These are phyloP conservation scores for Fusarium irregulare DNA, from an alignment of 2,329 filamentous ascomycete genomes.

Conservation along the genomic window DNA sequence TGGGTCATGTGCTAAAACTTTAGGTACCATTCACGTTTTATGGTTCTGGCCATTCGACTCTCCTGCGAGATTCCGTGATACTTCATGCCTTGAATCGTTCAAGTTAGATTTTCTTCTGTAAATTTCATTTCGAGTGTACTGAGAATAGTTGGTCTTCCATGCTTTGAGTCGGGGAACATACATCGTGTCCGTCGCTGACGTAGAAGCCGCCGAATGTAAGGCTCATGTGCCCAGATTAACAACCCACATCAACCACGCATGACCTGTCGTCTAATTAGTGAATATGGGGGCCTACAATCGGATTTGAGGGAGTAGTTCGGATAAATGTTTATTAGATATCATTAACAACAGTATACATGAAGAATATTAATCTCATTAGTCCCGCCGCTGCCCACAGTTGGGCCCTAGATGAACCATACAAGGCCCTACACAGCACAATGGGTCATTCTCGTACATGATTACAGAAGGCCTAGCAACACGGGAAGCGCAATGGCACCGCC, in stretches of 20 bases:
- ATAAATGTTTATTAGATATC: neutral
- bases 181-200: neutral
- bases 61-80: neutral
- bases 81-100: neutral
- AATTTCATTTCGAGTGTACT: too few relatives aligned
- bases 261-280: neutral
- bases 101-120: fast-evolving
- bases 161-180: too few relatives aligned
- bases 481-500: neutral
- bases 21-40: neutral
- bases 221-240: neutral
- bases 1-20: neutral
- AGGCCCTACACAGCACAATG: too few relatives aligned
- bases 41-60: neutral
- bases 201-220: neutral
- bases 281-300: neutral
- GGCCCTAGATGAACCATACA: too few relatives aligned
- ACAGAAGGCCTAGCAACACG: neutral
- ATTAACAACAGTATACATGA: neutral
- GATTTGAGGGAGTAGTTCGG: too few relatives aligned
- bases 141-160: too few relatives aligned
- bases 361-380: neutral
- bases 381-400: neutral
- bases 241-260: neutral
- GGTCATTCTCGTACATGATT: neutral